These are phyloP conservation scores for Mortierella sp. DNA, from an alignment of 371 early-diverging fungal genomes.

Conservation along the genomic window DNA sequence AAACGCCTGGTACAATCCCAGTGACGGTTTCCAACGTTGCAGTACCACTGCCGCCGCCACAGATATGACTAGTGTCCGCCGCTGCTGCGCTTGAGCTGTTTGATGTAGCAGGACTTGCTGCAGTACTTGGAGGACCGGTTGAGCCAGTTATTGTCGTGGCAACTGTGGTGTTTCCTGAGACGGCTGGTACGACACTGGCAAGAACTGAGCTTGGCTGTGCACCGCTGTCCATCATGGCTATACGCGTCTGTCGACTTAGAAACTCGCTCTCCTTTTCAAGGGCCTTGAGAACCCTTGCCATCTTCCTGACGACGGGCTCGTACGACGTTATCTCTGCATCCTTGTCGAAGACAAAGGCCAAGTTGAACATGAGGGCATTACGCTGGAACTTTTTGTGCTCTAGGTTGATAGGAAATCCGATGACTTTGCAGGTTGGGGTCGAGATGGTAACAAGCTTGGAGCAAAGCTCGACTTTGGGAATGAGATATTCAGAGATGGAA, in stretches of 20 bases:
- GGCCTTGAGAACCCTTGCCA: conserved; percentile 79
- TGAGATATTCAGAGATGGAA: conserved; percentile 88
- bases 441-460: conserved; percentile 83
- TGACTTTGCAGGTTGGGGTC: conserved; percentile 77
- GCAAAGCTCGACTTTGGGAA: conserved; percentile 86
- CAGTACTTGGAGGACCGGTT: background rate
- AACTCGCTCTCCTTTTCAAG: conserved; percentile 86
- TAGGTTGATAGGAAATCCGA: conserved; percentile 83
- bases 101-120: background rate
- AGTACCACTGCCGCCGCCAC: background rate
- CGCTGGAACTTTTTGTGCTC: conserved; percentile 79
- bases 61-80: background rate
- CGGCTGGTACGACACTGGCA: background rate
- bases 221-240: conserved; percentile 26
- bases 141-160: background rate
- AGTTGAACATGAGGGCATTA: conserved; percentile 89
- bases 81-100: background rate
- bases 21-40: conserved; percentile 4
- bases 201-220: background rate
- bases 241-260: conserved; percentile 58
- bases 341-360: conserved; percentile 91
- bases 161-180: background rate
- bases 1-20: conserved; percentile 2
- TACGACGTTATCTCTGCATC: conserved; percentile 78
- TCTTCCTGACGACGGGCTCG: conserved; percentile 84